A percentile compares a stretch with the other conserved stretches of the same genome.
Conservation (phyloP, 345 rosid genomes). For the Psidium guajava region DNA sequence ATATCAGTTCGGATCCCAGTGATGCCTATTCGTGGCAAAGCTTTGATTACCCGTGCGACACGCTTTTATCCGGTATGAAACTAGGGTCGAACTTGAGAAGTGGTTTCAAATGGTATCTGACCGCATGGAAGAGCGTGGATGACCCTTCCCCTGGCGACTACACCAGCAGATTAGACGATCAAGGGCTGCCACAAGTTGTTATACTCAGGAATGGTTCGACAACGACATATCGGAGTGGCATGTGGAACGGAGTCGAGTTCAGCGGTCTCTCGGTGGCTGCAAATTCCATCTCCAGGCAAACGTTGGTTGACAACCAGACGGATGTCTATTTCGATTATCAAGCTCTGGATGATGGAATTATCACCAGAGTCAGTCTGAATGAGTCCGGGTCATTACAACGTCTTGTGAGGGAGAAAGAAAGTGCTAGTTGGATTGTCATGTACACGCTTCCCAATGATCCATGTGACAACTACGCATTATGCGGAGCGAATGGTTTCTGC, state of each 20-base stretch:
- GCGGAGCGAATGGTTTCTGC: neutral
- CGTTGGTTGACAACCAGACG: neutral
- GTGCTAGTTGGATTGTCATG: neutral
- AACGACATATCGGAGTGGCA: constrained; percentile 3
- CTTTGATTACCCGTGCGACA: constrained; percentile 22
- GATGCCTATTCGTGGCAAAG: constrained; percentile 21
- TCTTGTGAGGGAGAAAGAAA: neutral
- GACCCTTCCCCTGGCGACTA: constrained; percentile 20
- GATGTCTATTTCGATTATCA: constrained; percentile 11
- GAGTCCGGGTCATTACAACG: neutral
- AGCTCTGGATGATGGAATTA: neutral
- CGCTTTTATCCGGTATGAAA: constrained; percentile 25
- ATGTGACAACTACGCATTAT: neutral
- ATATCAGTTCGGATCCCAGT: neutral
- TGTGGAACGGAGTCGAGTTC: constrained; percentile 28
- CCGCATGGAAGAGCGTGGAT: constrained; percentile 12
- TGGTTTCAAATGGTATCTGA: neutral
- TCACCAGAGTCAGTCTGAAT: neutral
- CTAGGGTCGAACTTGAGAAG: constrained; percentile 4
- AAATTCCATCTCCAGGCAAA: constrained; percentile 1
- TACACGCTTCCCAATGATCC: neutral
- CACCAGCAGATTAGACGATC: constrained; percentile 1
- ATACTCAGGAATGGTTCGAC: neutral
- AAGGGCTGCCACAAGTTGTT: constrained; percentile 15
- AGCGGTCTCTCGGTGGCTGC: constrained; percentile 11